These are phyloP conservation scores for Backusella tuberculispora DNA, from an alignment of 192 early-diverging fungal genomes.

Conservation along the genomic window DNA sequence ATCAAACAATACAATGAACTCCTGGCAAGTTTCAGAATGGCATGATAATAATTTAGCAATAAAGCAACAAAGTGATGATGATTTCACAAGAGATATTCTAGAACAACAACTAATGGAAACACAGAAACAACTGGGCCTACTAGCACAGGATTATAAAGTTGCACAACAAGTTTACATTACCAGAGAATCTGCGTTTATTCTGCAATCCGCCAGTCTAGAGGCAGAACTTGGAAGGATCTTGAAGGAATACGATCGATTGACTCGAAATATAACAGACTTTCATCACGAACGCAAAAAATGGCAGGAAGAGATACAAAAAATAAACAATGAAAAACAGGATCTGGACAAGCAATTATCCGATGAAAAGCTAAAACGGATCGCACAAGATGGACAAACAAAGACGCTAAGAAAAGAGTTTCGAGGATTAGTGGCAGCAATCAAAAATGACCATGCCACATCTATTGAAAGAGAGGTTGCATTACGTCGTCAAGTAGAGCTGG, in stretches of 20 bases:
- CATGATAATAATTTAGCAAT: not conserved
- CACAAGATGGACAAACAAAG: conserved; percentile 33
- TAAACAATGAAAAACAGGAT: conserved; percentile 10
- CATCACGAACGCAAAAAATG: conserved; percentile 42
- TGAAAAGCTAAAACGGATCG: conserved; percentile 39
- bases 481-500: conserved; percentile 43
- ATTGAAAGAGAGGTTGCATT: conserved; percentile 47
- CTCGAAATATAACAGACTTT: conserved; percentile 49
- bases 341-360: conserved; percentile 42
- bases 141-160: not conserved
- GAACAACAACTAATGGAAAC: conserved; percentile 5
- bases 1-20: not conserved
- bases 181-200: conserved; percentile 36
- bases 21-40: not conserved
- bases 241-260: conserved; percentile 47
- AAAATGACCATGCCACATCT: conserved; percentile 46
- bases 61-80: not conserved
- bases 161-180: conserved; percentile 4
- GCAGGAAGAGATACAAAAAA: conserved; percentile 30
- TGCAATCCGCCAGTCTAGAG: conserved; percentile 37
- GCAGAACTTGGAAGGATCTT: conserved; percentile 40
- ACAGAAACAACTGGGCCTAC: not conserved
- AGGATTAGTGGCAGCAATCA: conserved; percentile 49
- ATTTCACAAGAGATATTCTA: not conserved
- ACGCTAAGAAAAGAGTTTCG: conserved; percentile 58